Percentiles rank a stretch among this genome's conserved stretches.
phyloP scores from a whole-genome alignment of 345 rosid species.

The Tarenaya hassleriana region DNA sequence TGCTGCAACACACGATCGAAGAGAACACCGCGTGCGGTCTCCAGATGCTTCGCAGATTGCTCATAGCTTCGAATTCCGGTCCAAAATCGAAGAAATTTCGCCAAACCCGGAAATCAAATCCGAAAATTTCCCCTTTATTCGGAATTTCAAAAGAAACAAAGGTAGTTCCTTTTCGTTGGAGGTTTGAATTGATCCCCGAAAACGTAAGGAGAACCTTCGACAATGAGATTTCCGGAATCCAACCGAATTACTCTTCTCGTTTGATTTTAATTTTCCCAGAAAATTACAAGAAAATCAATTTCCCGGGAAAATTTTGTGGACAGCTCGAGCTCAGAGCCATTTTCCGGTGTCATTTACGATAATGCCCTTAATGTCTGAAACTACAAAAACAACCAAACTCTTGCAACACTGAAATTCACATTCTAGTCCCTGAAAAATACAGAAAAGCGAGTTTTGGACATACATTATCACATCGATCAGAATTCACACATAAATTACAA shows the following conservation, averaged over 20 bases:
- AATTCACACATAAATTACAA: not conserved
- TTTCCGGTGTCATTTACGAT: not conserved
- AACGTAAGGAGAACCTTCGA: constrained; percentile 21
- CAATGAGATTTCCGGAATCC: constrained; percentile 23
- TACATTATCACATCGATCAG: not conserved
- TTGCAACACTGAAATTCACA: no score
- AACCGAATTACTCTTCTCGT: constrained; percentile 18
- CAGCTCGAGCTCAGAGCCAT: constrained; percentile 8
- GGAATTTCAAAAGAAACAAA: constrained; percentile 6
- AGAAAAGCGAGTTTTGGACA: not conserved
- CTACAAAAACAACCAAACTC: no score
- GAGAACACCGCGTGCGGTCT: constrained; percentile 55
- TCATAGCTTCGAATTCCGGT: constrained; percentile 29
- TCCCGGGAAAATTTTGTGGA: constrained; percentile 37
- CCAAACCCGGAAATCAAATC: constrained; percentile 20
- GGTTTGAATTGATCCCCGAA: constrained; percentile 3
- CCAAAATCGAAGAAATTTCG: constrained; percentile 6
- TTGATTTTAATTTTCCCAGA: constrained; percentile 12
- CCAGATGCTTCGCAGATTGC: constrained; percentile 57
- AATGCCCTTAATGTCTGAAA: not conserved
- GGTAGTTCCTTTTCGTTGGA: not conserved
- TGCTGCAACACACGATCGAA: constrained; percentile 44
- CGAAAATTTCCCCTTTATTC: no score
- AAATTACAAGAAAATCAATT: constrained; percentile 17
- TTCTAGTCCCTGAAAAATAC: constrained; percentile 6